These are phyloP conservation scores for Pinus taeda DNA, from an alignment of 75 land plant species.

Conservation along the genomic window DNA sequence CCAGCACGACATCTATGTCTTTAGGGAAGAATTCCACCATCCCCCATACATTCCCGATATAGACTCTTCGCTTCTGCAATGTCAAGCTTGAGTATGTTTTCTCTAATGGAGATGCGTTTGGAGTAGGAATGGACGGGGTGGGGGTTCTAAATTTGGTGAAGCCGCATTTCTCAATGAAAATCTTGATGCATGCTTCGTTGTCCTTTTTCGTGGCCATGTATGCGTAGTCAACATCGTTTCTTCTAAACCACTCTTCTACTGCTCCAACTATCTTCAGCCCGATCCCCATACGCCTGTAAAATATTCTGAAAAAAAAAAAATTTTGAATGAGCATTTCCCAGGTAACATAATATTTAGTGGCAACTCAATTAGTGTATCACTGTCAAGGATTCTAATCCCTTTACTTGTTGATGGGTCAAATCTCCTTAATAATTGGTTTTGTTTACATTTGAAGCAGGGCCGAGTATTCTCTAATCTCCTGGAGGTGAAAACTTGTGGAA, in stretches of 20 bases:
- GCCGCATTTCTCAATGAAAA: constrained; percentile 40
- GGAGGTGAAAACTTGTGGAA: too few relatives aligned
- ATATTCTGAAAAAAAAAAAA: too few relatives aligned
- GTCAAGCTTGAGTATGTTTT: constrained; percentile 18
- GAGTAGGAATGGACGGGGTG: constrained; percentile 27
- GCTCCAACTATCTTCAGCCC: constrained; percentile 29
- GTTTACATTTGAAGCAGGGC: too few relatives aligned
- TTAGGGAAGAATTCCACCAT: constrained; percentile 47
- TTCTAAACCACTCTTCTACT: constrained; percentile 38
- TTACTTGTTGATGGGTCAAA: too few relatives aligned
- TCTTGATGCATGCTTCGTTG: constrained; percentile 41
- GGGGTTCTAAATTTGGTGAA: constrained; percentile 40
- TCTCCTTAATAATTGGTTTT: too few relatives aligned
- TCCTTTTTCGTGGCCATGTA: constrained; percentile 67
- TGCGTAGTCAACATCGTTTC: constrained; percentile 27
- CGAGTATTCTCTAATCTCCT: too few relatives aligned
- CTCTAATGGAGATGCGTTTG: constrained; percentile 7
- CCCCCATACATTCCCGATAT: constrained; percentile 33
- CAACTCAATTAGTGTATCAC: too few relatives aligned
- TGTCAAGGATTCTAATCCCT: too few relatives aligned
- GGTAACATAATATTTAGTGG: too few relatives aligned
- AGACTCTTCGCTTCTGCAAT: constrained; percentile 29
- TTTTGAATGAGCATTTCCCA: too few relatives aligned
- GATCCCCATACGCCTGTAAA: constrained; percentile 33
- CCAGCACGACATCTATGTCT: constrained; percentile 35